Base-by-base conservation (phyloP, 2,329 filamentous ascomycete genomes). In the Fusarium albosuccineum region DNA sequence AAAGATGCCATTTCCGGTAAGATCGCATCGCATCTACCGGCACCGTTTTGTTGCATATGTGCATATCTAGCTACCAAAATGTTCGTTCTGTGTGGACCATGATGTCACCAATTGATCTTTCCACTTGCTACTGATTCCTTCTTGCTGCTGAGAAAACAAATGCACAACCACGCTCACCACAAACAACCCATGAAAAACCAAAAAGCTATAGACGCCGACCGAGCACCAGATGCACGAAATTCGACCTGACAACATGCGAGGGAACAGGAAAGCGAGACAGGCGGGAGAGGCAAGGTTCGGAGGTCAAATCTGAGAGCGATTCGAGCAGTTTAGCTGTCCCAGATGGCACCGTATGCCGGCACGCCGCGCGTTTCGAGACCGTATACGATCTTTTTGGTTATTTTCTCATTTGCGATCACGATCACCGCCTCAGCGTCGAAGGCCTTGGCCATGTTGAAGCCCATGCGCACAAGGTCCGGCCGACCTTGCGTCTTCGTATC, bases 291-390 rank as follows among this genome's bases (percentile, higher is more conserved):
- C 56, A 42, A 55, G 37, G 46, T 30, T 51, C 11, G 49, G 39
- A 49, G 41, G 13, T 37, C 14, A 51, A n/a, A 11, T 45, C 59
- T 55, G 37, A 42, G 22, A 44, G 33, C 37, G 11, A 34, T 42
- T 14, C 33, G n/a, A 50, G 30, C 27, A 26, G 72, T 46, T 66
- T 57, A 82, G 50, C 80, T 82, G 64, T 94, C 92, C 80, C 90
- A 94, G 70, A 94, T 92, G 9, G 91, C 89, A 7, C 91, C 92
- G 78, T 86, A 93, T 9, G 90, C 90, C 3, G 87, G 83, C 8
- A 93, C 77, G 0, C 90, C 89, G 57, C 89, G 82, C 37, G 82
- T 83, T 78, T 93, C 90, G 51, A 94, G 79, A 9, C 85, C 89
- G 74, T 89, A 91, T 1, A 93, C 90, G 2, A 93, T 83, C 79